Base-by-base conservation (phyloP, 1,139 yeast species). In the Zhuliangozyma parablackwelliae region DNA sequence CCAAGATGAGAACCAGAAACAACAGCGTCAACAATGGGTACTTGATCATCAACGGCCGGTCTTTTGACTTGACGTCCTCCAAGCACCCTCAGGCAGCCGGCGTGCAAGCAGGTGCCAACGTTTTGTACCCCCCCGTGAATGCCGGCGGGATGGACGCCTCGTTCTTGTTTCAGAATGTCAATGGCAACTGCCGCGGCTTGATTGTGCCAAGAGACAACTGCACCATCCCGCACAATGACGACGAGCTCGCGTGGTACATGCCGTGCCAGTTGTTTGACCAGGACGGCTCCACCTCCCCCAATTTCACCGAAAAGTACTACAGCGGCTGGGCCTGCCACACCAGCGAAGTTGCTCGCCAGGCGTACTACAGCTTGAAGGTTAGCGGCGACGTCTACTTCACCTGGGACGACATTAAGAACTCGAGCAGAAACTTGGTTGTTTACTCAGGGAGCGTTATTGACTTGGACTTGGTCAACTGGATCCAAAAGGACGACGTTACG, bases 311-410 rank as follows among this genome's bases (percentile, higher is more conserved):
- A 21, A 74, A 71, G 26, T 79, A 78, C 51, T 88, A 88, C 57
- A 63, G 70, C 31, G 97, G 97, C 12, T 89, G 88, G 80, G 94
- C 89, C 8, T 92, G 98, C 61, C 97, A 92, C 61, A 86, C 97
- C 1, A 74, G 87, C 11, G 51, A 70, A 3, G 48, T 55, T 2
- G 92, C 96, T 1, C 77, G 97, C 54, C 58, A 72, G 3, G 74
- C 81, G 2, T 87, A 78, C 51, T 92, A 86, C 59, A 50, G 55
- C 29, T 65, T 87, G 52, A 62, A 77, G 31, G 74, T 72, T 21
- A 63, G 71, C 29, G 96, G 94, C 24, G 92, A 85, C 46, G 85
- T 92, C 7, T 89, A 75, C 55, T 92, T 83, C 61, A 80, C 92
- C 7, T 92, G 98, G 98, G 87, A 85, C 35, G 95, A 86, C 51